Conservation (phyloP, 1,284 basidiomycete species). For the Trametes pubescens region DNA sequence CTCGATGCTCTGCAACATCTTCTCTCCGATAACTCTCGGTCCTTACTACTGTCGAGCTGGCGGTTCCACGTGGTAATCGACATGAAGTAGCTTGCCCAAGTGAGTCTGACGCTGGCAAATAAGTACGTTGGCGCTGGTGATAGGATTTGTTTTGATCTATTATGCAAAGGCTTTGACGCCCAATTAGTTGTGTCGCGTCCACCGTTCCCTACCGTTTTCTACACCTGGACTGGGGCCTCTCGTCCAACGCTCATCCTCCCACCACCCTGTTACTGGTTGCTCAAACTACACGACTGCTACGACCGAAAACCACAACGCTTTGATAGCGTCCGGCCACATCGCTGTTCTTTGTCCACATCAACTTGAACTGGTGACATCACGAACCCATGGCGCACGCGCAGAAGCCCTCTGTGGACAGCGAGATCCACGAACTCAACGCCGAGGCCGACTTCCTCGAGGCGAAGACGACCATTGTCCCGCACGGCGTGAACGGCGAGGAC, state of each 20-base stretch:
- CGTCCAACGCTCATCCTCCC: background rate
- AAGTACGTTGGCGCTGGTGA: background rate
- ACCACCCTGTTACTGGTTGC: too few species aligned
- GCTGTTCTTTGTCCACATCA: constrained; percentile 11
- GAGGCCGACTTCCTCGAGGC: constrained; percentile 45
- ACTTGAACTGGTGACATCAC: background rate
- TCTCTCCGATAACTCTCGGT: too few species aligned
- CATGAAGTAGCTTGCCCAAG: too few species aligned
- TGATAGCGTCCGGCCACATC: constrained; percentile 11
- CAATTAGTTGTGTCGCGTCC: background rate
- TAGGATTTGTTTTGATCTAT: constrained; percentile 2
- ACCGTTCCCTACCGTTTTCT: background rate
- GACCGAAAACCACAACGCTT: constrained; percentile 2
- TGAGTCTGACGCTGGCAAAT: too few species aligned
- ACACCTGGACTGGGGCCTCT: background rate
- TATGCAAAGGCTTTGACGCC: constrained; percentile 18
- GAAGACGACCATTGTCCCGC: constrained; percentile 37
- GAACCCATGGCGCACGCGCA: constrained; percentile 31
- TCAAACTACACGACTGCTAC: background rate
- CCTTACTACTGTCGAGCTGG: too few species aligned
- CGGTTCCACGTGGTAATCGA: too few species aligned
- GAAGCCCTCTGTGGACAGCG: constrained; percentile 36
- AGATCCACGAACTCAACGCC: constrained; percentile 45
- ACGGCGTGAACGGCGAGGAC: constrained; percentile 36
- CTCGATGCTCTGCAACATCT: too few species aligned